These are phyloP conservation scores for Trichophyton verrucosum DNA, from an alignment of 2,329 filamentous ascomycete genomes.

Conservation along the genomic window DNA sequence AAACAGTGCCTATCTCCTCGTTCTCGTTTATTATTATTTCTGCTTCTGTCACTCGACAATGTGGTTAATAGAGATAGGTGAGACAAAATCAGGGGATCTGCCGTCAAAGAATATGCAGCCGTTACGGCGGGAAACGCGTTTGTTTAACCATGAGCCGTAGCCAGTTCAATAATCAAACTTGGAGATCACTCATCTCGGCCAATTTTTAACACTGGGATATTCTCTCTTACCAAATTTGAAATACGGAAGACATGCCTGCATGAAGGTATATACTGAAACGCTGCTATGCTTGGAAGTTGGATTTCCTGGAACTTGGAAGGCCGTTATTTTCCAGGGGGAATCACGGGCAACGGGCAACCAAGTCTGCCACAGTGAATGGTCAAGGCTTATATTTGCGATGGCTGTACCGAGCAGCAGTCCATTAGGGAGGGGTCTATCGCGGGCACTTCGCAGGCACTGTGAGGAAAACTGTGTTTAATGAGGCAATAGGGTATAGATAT, in stretches of 20 bases:
- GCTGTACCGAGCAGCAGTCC: neutral
- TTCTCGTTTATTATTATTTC: neutral
- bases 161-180: neutral
- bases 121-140: neutral
- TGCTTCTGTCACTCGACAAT: neutral
- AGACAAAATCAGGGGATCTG: neutral
- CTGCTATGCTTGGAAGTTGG: neutral
- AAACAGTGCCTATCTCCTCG: neutral
- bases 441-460: neutral
- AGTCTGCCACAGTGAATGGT: neutral
- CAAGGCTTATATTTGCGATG: neutral
- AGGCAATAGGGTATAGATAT: neutral
- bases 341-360: neutral
- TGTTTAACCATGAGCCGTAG: neutral
- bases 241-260: neutral
- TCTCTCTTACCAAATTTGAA: neutral
- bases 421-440: neutral
- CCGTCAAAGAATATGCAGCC: neutral
- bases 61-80: neutral
- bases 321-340: neutral
- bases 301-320: neutral
- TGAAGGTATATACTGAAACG: neutral
- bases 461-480: neutral
- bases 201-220: neutral
- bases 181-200: neutral